Percentiles rank a stretch among this genome's conserved stretches.
Evolutionary conservation across 805 yeast species (phyloP).

Genomic region (Metschnikowia reukaufii): DNA sequence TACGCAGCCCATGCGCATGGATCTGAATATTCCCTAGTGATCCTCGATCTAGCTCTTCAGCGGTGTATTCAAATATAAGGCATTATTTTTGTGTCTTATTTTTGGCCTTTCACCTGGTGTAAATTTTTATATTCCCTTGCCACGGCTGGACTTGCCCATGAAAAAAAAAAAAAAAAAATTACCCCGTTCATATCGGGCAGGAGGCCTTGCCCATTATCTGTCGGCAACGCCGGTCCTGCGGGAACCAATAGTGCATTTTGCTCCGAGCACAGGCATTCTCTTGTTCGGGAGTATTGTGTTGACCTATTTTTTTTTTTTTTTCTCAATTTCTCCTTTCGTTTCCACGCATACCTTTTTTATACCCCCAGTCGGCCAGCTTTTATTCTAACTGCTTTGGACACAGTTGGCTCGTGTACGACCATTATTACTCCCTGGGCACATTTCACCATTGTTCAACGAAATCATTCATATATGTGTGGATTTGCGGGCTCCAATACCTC

Average conservation of each 20-base stretch:
- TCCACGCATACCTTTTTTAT: not conserved
- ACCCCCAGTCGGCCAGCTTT: not conserved
- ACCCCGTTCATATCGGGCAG: not conserved
- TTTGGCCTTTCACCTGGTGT: too few relatives aligned
- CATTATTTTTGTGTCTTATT: too few relatives aligned
- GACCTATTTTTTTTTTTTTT: not conserved
- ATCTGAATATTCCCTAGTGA: not conserved
- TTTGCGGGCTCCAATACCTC: constrained; percentile 1
- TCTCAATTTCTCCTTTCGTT: not conserved
- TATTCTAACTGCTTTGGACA: not conserved
- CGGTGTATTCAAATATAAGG: too few relatives aligned
- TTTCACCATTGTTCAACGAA: not conserved
- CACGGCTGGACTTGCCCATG: too few relatives aligned
- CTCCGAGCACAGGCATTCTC: not conserved
- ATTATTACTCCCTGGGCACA: not conserved
- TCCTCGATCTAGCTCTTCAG: not conserved
- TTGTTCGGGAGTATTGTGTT: constrained; percentile 1
- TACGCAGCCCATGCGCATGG: not conserved
- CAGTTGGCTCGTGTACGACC: not conserved
- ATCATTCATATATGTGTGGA: constrained; percentile 1
- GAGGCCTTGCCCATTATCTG: not conserved
- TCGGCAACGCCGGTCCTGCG: constrained; percentile 1
- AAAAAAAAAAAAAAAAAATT: too few relatives aligned
- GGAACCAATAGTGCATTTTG: constrained; percentile 1
- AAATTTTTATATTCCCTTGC: too few relatives aligned